phyloP scores from a whole-genome alignment of 129 eudicot genomes.

The Centrapalus pauciflorus region DNA sequence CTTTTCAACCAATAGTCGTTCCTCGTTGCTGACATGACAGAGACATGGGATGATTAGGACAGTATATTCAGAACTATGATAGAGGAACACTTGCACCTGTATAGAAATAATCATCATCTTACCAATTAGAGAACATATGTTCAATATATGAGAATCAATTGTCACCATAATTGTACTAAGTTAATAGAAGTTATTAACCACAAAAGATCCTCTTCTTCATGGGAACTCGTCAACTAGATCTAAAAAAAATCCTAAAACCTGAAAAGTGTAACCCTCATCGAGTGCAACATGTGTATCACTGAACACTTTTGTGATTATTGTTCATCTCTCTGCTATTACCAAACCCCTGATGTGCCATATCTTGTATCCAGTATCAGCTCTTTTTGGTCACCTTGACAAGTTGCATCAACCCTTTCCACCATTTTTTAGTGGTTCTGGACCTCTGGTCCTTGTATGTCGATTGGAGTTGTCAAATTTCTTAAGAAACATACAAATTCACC shows the following conservation, averaged over 20 bases:
- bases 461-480: too few species aligned
- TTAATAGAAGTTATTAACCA: background rate
- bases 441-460: too few species aligned
- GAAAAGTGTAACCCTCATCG: background rate
- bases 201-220: background rate
- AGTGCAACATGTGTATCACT: background rate
- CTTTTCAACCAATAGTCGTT: conserved; percentile 60
- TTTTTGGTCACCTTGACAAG: too few species aligned
- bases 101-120: background rate
- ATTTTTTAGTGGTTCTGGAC: too few species aligned
- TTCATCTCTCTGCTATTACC: background rate
- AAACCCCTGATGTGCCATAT: background rate
- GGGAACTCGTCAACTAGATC: too few species aligned
- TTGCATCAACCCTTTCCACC: too few species aligned
- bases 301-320: background rate
- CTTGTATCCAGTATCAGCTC: too few species aligned
- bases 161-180: background rate
- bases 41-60: conserved; percentile 1
- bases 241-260: too few species aligned
- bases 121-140: background rate
- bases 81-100: background rate
- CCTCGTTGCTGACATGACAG: conserved; percentile 54
- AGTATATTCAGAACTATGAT: background rate
- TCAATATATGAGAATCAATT: background rate
- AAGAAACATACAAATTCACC: too few species aligned